phyloP scores from a whole-genome alignment of 257 asterid genomes.

The Solanum pinnatisectum region DNA sequence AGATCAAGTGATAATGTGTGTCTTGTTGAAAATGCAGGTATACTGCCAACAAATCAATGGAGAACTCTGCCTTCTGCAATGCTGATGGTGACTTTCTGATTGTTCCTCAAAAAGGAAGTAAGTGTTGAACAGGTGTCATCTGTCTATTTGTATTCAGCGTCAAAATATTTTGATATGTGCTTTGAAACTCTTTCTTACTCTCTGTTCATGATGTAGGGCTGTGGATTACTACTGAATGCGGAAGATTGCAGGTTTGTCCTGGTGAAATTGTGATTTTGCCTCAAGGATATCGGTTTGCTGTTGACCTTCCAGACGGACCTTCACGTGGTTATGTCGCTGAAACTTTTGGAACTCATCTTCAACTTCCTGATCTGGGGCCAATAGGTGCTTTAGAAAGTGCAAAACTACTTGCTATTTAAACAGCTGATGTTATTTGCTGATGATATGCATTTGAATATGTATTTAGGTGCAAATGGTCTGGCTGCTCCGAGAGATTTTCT shows the following conservation, averaged over 20 bases:
- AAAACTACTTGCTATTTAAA: not conserved
- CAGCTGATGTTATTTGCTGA: not conserved
- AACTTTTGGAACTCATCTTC: slow-evolving; percentile 89
- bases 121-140: slow-evolving; percentile 15
- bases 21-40: slow-evolving; percentile 41
- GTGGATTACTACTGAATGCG: slow-evolving; percentile 93
- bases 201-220: slow-evolving; percentile 41
- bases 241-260: slow-evolving; percentile 66
- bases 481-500: slow-evolving; percentile 94
- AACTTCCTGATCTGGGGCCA: slow-evolving; percentile 98
- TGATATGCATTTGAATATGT: not conserved
- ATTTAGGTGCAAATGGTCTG: slow-evolving; percentile 90
- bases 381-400: slow-evolving; percentile 46
- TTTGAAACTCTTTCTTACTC: not conserved
- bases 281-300: slow-evolving; percentile 75
- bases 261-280: slow-evolving; percentile 82
- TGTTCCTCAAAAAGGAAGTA: slow-evolving; percentile 96
- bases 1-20: not conserved
- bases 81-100: slow-evolving; percentile 96
- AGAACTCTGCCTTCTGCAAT: slow-evolving; percentile 80
- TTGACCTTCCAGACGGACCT: slow-evolving; percentile 88
- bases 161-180: not conserved
- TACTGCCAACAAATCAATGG: slow-evolving; percentile 86
- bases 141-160: not conserved
- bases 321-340: slow-evolving; percentile 92